A percentile compares a stretch with the other conserved stretches of the same genome.
phyloP scores from a whole-genome alignment of 73 alveolate species.

The Blepharisma stoltei region DNA sequence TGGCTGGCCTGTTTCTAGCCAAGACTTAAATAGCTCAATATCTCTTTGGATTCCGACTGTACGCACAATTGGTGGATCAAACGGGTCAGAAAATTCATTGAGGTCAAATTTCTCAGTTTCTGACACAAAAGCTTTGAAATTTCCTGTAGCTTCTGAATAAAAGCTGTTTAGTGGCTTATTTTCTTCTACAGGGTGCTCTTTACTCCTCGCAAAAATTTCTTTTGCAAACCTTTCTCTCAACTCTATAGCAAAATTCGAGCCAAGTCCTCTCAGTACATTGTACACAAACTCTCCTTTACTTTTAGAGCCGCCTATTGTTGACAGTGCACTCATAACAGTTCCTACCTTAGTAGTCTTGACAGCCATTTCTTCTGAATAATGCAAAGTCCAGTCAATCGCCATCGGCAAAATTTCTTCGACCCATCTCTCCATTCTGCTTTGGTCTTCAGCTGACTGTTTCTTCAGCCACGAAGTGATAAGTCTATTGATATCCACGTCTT shows the following conservation, averaged over 20 bases:
- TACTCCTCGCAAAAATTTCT: slow-evolving; percentile 48
- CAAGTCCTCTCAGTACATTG: slow-evolving; percentile 91
- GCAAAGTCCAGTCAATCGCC: slow-evolving; percentile 60
- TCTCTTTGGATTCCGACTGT: slow-evolving; percentile 84
- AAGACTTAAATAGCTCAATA: slow-evolving; percentile 44
- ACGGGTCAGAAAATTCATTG: slow-evolving; percentile 59
- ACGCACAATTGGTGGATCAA: slow-evolving; percentile 86
- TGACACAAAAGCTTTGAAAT: slow-evolving; percentile 54
- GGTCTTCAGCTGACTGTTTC: slow-evolving; percentile 86
- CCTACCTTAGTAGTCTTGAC: slow-evolving; percentile 96
- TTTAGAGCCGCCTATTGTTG: slow-evolving; percentile 69
- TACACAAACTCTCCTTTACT: slow-evolving; percentile 81
- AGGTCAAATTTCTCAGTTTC: slow-evolving; percentile 51
- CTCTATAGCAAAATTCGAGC: slow-evolving; percentile 83
- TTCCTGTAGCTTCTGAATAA: slow-evolving; percentile 51
- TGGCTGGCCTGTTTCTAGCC: slow-evolving; percentile 95
- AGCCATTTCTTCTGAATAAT: slow-evolving; percentile 55
- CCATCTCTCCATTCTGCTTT: slow-evolving; percentile 79
- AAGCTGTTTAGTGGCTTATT: slow-evolving; percentile 68
- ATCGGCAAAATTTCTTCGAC: slow-evolving; percentile 79
- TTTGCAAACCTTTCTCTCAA: slow-evolving; percentile 63
- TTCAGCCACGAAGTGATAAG: slow-evolving; percentile 94
- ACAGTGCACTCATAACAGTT: slow-evolving; percentile 83
- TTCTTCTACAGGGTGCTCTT: slow-evolving; percentile 63
- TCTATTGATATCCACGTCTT: slow-evolving; percentile 96